phyloP scores from a whole-genome alignment of 129 eudicot species.

The Chrysanthemum lavandulifolium region DNA sequence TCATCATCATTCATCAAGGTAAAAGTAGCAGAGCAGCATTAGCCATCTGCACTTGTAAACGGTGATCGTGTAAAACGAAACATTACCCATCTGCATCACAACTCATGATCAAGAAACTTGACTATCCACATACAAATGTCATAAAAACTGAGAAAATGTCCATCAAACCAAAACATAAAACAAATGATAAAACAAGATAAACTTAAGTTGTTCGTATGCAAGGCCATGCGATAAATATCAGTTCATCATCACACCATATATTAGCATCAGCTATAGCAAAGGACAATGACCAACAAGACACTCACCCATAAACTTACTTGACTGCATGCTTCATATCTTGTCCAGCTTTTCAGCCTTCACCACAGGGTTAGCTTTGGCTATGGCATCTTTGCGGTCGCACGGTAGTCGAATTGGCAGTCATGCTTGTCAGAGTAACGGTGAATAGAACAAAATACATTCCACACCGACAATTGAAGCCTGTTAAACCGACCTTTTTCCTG shows the following conservation, averaged over 20 bases:
- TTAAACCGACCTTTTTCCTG: conserved; percentile 63
- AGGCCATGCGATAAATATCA: conserved; percentile 16
- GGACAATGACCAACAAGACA: conserved; percentile 5
- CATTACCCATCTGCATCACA: conserved; percentile 4
- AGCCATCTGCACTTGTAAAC: background rate
- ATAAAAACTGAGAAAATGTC: background rate
- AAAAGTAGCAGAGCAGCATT: background rate
- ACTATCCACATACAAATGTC: conserved; percentile 11
- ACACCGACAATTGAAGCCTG: conserved; percentile 67
- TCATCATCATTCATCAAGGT: too few species aligned
- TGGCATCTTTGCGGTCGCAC: conserved; percentile 55
- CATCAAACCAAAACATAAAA: conserved; percentile 8
- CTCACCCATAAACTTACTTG: background rate
- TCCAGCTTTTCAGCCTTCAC: conserved; percentile 70
- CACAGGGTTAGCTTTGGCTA: conserved; percentile 68
- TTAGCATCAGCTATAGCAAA: background rate
- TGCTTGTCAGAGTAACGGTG: conserved; percentile 75
- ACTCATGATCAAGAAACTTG: conserved; percentile 4
- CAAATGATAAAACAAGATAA: conserved; percentile 11
- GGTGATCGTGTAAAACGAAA: background rate
- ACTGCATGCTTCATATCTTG: conserved; percentile 35
- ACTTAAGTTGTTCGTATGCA: conserved; percentile 6
- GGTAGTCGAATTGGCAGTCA: conserved; percentile 64
- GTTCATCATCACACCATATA: conserved; percentile 15
- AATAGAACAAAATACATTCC: conserved; percentile 50